Evolutionary conservation across 2,329 filamentous ascomycete species (phyloP).

Genomic region (Monosporascus sp.): DNA sequence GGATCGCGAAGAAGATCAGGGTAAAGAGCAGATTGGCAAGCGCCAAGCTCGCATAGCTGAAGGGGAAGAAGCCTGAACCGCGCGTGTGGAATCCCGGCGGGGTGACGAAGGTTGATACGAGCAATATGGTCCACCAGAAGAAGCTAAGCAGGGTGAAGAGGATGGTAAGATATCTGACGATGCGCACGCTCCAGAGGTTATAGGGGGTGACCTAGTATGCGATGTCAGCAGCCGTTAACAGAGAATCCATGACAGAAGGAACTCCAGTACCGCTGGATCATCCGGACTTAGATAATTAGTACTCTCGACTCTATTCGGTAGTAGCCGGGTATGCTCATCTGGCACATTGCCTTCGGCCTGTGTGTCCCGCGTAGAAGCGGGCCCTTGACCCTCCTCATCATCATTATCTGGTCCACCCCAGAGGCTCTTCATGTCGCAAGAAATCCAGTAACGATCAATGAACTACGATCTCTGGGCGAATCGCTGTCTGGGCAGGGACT

Average conservation of each 20-base stretch:
- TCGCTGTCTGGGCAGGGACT: neutral
- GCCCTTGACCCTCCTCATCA: constrained; percentile 10
- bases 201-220: constrained; percentile 54
- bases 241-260: neutral
- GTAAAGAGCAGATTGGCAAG: constrained; percentile 69
- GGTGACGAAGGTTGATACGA: constrained; percentile 88
- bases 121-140: constrained; percentile 85
- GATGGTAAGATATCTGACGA: constrained; percentile 71
- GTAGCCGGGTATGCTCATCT: constrained; percentile 57
- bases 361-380: constrained; percentile 12
- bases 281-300: constrained; percentile 64
- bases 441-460: neutral
- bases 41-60: constrained; percentile 75
- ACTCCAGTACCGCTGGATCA: constrained; percentile 65
- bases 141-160: constrained; percentile 71
- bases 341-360: constrained; percentile 21
- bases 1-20: constrained; percentile 81
- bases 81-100: constrained; percentile 80
- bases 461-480: neutral
- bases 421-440: constrained; percentile 21
- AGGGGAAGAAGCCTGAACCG: constrained; percentile 89
- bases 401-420: constrained; percentile 20
- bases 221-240: constrained; percentile 11
- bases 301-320: constrained; percentile 61
- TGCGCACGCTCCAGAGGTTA: constrained; percentile 87